Conservation (phyloP, 768 basidiomycete genomes). For the Amanita muscaria region DNA sequence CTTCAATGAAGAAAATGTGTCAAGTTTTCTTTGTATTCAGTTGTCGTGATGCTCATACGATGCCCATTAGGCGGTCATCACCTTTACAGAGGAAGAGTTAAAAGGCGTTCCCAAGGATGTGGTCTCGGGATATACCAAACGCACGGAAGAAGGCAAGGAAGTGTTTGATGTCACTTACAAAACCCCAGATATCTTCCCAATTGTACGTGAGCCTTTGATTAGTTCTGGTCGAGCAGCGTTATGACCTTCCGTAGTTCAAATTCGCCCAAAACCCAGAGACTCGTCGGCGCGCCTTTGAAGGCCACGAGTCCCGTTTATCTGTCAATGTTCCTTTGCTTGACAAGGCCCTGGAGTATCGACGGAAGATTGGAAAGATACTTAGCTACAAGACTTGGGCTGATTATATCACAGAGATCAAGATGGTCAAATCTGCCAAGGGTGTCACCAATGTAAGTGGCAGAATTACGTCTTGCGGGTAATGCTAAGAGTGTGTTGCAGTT, state of each 20-base stretch:
- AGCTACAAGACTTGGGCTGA: slow-evolving; percentile 79
- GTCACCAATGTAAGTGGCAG: slow-evolving; percentile 49
- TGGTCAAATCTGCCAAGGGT: slow-evolving; percentile 65
- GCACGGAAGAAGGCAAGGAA: slow-evolving; percentile 46
- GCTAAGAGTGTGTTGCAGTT: too few species aligned
- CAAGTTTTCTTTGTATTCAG: slow-evolving; percentile 9
- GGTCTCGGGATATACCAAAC: slow-evolving; percentile 66
- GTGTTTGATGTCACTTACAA: slow-evolving; percentile 73
- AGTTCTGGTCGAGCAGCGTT: not conserved
- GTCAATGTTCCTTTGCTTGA: slow-evolving; percentile 65
- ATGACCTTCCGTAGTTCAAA: slow-evolving; percentile 51
- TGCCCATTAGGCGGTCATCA: slow-evolving; percentile 40
- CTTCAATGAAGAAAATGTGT: slow-evolving; percentile 81
- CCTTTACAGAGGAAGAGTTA: slow-evolving; percentile 65
- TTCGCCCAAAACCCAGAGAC: slow-evolving; percentile 64
- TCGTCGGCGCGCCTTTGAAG: slow-evolving; percentile 55
- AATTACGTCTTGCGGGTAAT: too few species aligned
- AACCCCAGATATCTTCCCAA: slow-evolving; percentile 73
- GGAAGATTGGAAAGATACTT: slow-evolving; percentile 56
- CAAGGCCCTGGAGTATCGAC: slow-evolving; percentile 61
- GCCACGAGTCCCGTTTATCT: slow-evolving; percentile 57
- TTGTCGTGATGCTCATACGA: slow-evolving; percentile 2
- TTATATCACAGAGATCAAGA: slow-evolving; percentile 77
- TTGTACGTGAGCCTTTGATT: slow-evolving; percentile 38
- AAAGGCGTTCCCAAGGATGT: slow-evolving; percentile 77